Conservation (phyloP, 306 rosid genomes). For the Trifolium fragiferum region DNA sequence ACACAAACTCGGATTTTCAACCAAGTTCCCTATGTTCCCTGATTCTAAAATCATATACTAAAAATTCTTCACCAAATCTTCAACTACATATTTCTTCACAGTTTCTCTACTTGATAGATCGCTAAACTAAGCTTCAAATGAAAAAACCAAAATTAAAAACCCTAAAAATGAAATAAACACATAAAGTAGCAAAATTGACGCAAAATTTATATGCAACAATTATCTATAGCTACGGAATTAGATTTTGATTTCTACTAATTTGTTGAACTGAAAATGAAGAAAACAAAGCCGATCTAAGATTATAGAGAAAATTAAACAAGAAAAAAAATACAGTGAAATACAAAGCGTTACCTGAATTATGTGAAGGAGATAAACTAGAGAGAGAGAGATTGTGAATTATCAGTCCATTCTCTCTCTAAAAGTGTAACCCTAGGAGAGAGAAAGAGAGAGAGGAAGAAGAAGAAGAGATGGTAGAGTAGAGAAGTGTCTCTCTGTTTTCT, state of each 20-base stretch:
- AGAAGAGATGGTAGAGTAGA: too few relatives aligned
- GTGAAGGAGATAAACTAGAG: background rate
- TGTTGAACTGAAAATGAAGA: background rate
- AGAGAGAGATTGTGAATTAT: conserved; percentile 14
- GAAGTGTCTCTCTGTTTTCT: too few relatives aligned
- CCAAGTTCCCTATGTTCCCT: background rate
- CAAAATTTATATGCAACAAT: background rate
- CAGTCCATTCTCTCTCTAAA: conserved; percentile 41
- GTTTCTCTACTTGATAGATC: background rate
- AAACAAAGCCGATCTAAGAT: conserved; percentile 41
- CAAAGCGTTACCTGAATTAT: conserved; percentile 31
- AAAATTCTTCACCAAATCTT: conserved; percentile 7
- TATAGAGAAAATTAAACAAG: conserved; percentile 2
- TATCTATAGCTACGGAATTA: background rate
- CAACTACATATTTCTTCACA: background rate
- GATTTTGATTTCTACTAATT: background rate
- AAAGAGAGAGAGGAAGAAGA: background rate
- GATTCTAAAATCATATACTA: too few relatives aligned
- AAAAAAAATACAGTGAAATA: background rate
- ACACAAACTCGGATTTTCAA: background rate
- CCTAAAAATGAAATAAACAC: background rate
- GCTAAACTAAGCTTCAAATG: background rate
- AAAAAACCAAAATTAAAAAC: conserved; percentile 11
- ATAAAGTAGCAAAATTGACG: background rate
- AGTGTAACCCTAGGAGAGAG: conserved; percentile 33